These are phyloP conservation scores for Gymnopus androsaceus DNA, from an alignment of 1,284 basidiomycete genomes.

Conservation along the genomic window DNA sequence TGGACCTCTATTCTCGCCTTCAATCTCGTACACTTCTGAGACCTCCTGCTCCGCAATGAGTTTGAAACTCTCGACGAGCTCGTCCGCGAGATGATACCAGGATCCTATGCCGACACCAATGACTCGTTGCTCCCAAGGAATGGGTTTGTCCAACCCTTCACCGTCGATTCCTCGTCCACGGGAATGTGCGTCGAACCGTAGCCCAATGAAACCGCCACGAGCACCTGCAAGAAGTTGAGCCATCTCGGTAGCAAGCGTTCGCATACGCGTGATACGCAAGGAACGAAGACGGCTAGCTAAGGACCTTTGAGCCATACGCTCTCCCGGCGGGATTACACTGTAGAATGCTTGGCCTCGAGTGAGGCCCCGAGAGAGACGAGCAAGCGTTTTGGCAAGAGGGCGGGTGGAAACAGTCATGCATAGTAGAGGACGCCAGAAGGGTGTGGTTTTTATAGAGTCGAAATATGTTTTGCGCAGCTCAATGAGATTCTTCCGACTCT, in stretches of 20 bases:
- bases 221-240: constrained; percentile 31
- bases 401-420: constrained; percentile 44
- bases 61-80: constrained; percentile 12
- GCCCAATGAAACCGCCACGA: constrained; percentile 37
- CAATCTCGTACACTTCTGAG: not conserved
- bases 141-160: constrained; percentile 35
- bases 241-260: constrained; percentile 21
- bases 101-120: constrained; percentile 37
- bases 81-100: constrained; percentile 35
- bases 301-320: constrained; percentile 35
- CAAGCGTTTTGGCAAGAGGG: constrained; percentile 40
- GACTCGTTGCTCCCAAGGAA: constrained; percentile 32
- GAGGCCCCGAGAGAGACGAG: constrained; percentile 34
- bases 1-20: not conserved
- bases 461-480: constrained; percentile 31
- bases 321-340: constrained; percentile 32
- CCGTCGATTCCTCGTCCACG: constrained; percentile 37
- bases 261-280: constrained; percentile 38
- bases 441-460: constrained; percentile 28
- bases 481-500: not conserved
- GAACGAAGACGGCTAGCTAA: constrained; percentile 37
- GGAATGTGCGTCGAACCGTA: constrained; percentile 31
- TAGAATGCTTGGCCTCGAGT: constrained; percentile 40
- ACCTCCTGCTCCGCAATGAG: constrained; percentile 1
- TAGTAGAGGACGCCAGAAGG: constrained; percentile 45